Percentiles rank a stretch among this genome's conserved stretches.
phyloP scores from a whole-genome alignment of 2,329 filamentous ascomycete genomes.

The Fonsecaea monophora region DNA sequence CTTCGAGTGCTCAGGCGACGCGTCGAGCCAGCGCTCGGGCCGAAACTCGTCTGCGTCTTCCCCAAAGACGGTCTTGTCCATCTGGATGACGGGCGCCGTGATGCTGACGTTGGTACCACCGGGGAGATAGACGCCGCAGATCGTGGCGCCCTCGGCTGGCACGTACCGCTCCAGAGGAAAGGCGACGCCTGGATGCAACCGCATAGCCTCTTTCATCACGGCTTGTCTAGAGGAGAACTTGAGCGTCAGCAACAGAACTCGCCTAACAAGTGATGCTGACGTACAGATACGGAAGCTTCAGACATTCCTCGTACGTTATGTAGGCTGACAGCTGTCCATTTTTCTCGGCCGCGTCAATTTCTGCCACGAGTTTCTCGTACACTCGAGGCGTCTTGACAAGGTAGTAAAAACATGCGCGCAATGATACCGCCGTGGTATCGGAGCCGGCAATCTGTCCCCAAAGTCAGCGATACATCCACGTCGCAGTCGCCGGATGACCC shows the following conservation, averaged over 20 bases:
- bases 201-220: constrained; percentile 57
- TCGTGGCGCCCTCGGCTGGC: constrained; percentile 56
- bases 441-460: constrained; percentile 62
- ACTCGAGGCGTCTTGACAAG: constrained; percentile 67
- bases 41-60: constrained; percentile 33
- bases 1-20: constrained; percentile 16
- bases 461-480: neutral
- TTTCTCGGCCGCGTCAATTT: constrained; percentile 27
- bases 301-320: constrained; percentile 24
- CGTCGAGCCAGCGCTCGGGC: constrained; percentile 48
- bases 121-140: constrained; percentile 43
- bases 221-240: constrained; percentile 41
- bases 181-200: constrained; percentile 54
- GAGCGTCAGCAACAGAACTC: neutral
- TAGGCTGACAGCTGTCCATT: constrained; percentile 15
- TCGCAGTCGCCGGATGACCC: neutral
- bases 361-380: constrained; percentile 26
- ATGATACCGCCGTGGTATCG: constrained; percentile 77
- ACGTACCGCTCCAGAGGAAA: constrained; percentile 42
- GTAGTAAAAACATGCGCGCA: constrained; percentile 75
- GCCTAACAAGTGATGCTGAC: neutral
- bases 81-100: constrained; percentile 19
- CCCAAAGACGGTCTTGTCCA: constrained; percentile 34
- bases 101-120: constrained; percentile 28
- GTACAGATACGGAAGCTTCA: constrained; percentile 28